Conservation (phyloP, 1,284 basidiomycete genomes). For the Tilletia walkeri region DNA sequence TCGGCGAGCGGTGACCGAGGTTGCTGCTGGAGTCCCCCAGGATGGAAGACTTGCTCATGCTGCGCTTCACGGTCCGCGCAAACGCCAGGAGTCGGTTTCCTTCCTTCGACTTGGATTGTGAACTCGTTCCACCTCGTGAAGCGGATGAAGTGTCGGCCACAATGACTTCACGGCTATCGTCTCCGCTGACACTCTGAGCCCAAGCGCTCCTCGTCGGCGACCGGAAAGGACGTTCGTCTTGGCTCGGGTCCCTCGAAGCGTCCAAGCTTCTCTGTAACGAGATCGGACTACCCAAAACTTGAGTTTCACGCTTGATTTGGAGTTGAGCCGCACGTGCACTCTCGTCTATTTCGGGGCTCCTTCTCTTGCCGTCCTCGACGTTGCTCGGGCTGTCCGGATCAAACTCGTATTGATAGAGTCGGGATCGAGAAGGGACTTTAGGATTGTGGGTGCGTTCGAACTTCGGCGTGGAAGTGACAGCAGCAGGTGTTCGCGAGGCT, state of each 20-base stretch:
- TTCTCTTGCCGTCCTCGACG: no score
- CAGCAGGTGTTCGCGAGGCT: background rate
- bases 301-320: background rate
- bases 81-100: background rate
- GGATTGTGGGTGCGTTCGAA: background rate
- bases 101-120: background rate
- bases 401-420: background rate
- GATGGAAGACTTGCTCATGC: constrained; percentile 10
- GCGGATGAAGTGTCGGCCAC: no score
- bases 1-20: no score
- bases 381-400: background rate
- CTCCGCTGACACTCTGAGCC: background rate
- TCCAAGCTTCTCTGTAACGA: background rate
- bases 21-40: background rate
- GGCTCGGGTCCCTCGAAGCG: background rate
- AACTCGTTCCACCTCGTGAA: no score
- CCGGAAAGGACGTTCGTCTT: background rate
- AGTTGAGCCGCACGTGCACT: no score
- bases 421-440: background rate
- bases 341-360: no score
- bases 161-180: no score
- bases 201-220: background rate
- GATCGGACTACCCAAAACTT: background rate
- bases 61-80: constrained; percentile 9
- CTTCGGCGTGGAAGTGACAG: background rate